Conservation (phyloP, 2,329 filamentous ascomycete species). For the Aspergillus brasiliensis region DNA sequence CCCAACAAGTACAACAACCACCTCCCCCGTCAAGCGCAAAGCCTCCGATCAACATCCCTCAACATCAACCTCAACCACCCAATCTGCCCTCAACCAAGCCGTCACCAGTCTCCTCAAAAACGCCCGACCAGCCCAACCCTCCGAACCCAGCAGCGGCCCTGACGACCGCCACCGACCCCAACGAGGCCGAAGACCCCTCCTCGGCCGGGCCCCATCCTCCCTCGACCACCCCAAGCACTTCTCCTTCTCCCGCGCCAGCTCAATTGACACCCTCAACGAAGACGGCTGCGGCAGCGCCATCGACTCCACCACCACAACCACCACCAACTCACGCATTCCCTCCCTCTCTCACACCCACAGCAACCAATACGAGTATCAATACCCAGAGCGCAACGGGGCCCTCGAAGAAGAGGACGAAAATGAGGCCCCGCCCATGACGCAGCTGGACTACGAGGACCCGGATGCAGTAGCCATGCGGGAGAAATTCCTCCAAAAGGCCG, state of each 20-base stretch:
- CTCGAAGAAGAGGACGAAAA: slow-evolving; percentile 32
- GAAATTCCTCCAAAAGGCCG: slow-evolving; percentile 50
- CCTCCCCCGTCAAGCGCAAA: slow-evolving; percentile 20
- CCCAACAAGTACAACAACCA: slow-evolving; percentile 3
- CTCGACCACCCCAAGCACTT: not conserved
- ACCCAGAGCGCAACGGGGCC: slow-evolving; percentile 17
- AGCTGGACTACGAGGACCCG: slow-evolving; percentile 52
- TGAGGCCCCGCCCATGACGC: slow-evolving; percentile 47
- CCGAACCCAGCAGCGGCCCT: slow-evolving; percentile 15
- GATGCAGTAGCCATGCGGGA: slow-evolving; percentile 60
- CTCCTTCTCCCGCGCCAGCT: slow-evolving; percentile 48
- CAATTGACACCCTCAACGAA: slow-evolving; percentile 53
- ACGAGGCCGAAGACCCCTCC: slow-evolving; percentile 39
- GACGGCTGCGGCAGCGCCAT: slow-evolving; percentile 42
- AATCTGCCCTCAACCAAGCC: slow-evolving; percentile 39
- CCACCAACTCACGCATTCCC: not conserved
- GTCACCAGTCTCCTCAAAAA: slow-evolving; percentile 46
- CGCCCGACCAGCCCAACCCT: slow-evolving; percentile 35
- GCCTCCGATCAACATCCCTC: slow-evolving; percentile 11
- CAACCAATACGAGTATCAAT: slow-evolving; percentile 35
- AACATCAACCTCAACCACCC: slow-evolving; percentile 18
- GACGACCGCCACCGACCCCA: slow-evolving; percentile 23
- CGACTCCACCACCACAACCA: slow-evolving; percentile 32
- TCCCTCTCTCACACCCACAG: not conserved
- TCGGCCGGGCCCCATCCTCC: slow-evolving; percentile 48